A percentile compares a stretch with the other conserved stretches of the same genome.
These are phyloP conservation scores for Phytophthora podocarpi DNA, from an alignment of 352 stramenopile genomes.

Conservation along the genomic window DNA sequence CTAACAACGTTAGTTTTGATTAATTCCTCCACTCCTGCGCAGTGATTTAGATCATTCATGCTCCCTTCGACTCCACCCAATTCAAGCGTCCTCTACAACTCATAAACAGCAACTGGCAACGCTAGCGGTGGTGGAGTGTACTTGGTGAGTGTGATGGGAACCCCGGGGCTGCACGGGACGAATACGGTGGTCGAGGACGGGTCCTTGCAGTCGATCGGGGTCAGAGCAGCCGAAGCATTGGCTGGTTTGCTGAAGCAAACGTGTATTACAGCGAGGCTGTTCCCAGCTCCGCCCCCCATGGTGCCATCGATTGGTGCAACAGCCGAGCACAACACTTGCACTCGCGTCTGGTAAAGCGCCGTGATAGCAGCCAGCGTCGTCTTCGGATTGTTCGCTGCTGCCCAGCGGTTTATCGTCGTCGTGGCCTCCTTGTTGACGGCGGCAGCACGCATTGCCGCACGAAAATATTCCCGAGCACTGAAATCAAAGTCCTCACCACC, in stretches of 20 bases:
- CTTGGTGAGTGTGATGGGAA: conserved; percentile 28
- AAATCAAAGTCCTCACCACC: conserved; percentile 34
- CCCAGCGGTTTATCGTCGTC: conserved; percentile 40
- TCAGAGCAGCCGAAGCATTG: conserved; percentile 14
- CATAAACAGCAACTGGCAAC: not conserved
- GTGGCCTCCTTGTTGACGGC: conserved; percentile 24
- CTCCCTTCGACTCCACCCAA: no score
- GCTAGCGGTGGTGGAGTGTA: conserved; percentile 9
- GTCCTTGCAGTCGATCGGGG: conserved; percentile 33
- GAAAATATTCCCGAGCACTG: conserved; percentile 43
- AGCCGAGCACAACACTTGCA: conserved; percentile 51
- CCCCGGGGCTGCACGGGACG: conserved; percentile 25
- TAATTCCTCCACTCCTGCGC: no score
- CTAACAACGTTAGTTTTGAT: no score
- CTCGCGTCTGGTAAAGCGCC: conserved; percentile 39
- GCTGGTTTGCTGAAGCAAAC: conserved; percentile 45
- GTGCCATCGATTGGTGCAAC: conserved; percentile 1
- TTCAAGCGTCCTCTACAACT: no score
- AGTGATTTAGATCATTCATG: no score
- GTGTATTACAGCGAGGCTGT: conserved; percentile 43
- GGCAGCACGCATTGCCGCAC: conserved; percentile 30
- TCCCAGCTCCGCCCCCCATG: conserved; percentile 10
- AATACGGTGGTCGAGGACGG: conserved; percentile 24
- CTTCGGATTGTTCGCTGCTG: conserved; percentile 11
- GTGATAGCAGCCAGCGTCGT: conserved; percentile 37